Percentiles rank a stretch among this genome's conserved stretches.
Conservation (phyloP, 2,329 filamentous ascomycete species). For the Diplodia intermedia region DNA sequence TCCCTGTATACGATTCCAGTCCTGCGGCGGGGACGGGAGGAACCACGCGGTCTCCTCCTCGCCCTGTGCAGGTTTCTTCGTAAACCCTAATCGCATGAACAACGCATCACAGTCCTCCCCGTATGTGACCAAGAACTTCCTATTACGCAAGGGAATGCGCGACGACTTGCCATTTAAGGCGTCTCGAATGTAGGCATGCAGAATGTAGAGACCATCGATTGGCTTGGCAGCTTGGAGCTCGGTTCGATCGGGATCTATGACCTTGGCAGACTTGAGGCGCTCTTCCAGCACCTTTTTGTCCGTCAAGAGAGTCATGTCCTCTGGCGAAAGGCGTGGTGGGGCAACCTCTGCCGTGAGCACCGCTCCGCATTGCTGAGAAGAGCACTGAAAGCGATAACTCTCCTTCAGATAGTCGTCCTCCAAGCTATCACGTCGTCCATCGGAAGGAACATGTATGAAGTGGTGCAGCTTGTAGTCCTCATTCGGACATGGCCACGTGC, state of each 20-base stretch:
- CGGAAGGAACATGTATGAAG: conserved; percentile 55
- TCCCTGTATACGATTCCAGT: conserved; percentile 37
- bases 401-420: conserved; percentile 39
- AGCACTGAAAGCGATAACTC: conserved; percentile 62
- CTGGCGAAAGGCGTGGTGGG: conserved; percentile 58
- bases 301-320: conserved; percentile 60
- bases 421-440: conserved; percentile 36
- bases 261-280: conserved; percentile 61
- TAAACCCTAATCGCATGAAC: conserved; percentile 66
- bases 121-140: conserved; percentile 69
- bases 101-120: conserved; percentile 66
- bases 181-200: conserved; percentile 67
- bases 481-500: conserved; percentile 55
- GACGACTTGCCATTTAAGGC: conserved; percentile 58
- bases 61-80: conserved; percentile 43
- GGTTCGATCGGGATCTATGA: conserved; percentile 61
- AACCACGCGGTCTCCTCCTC: conserved; percentile 42
- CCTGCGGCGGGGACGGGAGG: conserved; percentile 41
- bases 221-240: conserved; percentile 59
- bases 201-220: conserved; percentile 62
- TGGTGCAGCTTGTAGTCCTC: conserved; percentile 66
- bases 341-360: conserved; percentile 60
- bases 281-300: conserved; percentile 60
- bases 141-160: conserved; percentile 65
- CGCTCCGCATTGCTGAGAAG: conserved; percentile 62